Base-by-base conservation (phyloP, 768 basidiomycete species). In the Pisolithus marmoratus region DNA sequence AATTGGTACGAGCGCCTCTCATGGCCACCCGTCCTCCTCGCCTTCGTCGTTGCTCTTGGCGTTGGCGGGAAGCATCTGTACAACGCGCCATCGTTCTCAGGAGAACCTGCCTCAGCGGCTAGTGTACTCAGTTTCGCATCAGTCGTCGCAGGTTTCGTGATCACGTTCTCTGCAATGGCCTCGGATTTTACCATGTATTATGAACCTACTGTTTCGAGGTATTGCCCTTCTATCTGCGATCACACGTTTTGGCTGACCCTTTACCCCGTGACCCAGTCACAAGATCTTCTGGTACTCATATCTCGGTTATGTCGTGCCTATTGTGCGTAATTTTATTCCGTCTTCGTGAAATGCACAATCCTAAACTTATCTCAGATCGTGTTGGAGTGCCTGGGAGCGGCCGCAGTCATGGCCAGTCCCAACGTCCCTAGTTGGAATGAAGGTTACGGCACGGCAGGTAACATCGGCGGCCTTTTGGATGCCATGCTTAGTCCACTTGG, bases 151-250 rank as follows among this genome's bases (percentile, higher is more conserved):
- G 90, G 89, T 0, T 91, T 87, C 55, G 76, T 82, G 2, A 74
- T 90, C 53, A 81, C 83, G 0, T 90, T 73, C 57, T 74, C 80
- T 2, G 64, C 77, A 0, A 63, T 88, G 54, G 77, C 79, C 17
- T 83, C 85, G 6, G 90, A 93, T 59, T 91, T 87, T 61, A 84
- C 87, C 6, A 82, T 74, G 48, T 91, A 91, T 64, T 84, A 80
- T 64, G 69, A 72, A 9, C 76, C 81, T 0, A 68, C 73, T 8
- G 82, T 80, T 5, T 74, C 85, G 0, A 80, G 81, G 85, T 83
- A 54, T 34, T 26, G 70, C 55, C 12, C 17, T n/a, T 41, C 36
- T 41, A 12, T 20, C 22, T 48, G 38, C 31, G 8, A 40, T 26
- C 22, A 23, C 15, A 5, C n/a, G 11, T 23, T 41, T 8, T 29